Evolutionary conservation across 768 basidiomycete species (phyloP), one percentile per base, ranked within the genome.

Genomic region (Symmetrospora coprosmae): DNA sequence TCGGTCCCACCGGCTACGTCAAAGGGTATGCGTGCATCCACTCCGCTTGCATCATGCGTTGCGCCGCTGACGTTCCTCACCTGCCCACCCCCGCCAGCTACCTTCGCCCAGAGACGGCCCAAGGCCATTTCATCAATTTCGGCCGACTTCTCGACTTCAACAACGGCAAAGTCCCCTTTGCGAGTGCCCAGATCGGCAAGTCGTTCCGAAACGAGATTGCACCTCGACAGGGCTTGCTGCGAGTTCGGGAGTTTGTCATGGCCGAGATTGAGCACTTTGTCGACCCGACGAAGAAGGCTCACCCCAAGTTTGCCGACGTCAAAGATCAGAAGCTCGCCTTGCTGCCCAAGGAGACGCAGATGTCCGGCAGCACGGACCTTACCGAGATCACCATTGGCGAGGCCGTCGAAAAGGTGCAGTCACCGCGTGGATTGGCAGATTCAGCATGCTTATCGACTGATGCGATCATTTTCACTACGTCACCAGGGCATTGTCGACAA

Each of bases 251-350:
- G 73, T 99, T 97, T 76, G 94, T 88, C 11, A 94, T 97, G 92
- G 94, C 90, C 45, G 94, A 99, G 76, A 94, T 99, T 71, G 94
- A 99, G 75, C 94, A 99, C 76, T 99, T 77, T 65, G 94, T 99
- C 66, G 94, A 97, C 76, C 94, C 94, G 14, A 78, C 79, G 40
- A 83, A 94, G 76, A 99, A 97, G 76, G 75, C 73, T 4, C 94
- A 97, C 73, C 75, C 78, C 25, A 80, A 82, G n/a, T 99, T 97
- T 77, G 70, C 71, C 47, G 86, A 91, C 65, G 81, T 85, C 61
- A 81, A 81, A 60, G 80, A 88, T 67, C 76, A 88, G 62, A 79
- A 77, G 49, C 78, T 97, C 46, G 74, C 78, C 25, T 77, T 97
- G 45, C 80, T 97, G 56, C 82, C 91, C 67, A 83, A 87, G 64